phyloP scores from a whole-genome alignment of 1,139 yeast genomes.

The Maudiozyma humilis region DNA sequence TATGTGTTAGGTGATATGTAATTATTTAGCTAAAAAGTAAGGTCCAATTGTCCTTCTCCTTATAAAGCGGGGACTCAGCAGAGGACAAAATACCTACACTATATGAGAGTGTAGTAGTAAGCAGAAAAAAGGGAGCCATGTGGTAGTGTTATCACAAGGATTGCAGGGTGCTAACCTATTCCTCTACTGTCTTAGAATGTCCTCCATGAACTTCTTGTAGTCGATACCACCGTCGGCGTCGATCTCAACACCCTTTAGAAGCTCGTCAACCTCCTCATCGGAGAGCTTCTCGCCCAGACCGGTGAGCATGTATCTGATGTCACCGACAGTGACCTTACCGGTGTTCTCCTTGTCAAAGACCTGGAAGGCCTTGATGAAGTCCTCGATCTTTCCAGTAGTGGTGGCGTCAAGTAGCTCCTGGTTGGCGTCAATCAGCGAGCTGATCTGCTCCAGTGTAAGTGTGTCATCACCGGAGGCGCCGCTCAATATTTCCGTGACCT shows the following conservation, averaged over 20 bases:
- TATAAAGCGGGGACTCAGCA: no score
- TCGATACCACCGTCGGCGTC: conserved; percentile 93
- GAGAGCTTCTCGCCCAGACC: conserved; percentile 87
- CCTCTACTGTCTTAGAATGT: conserved; percentile 71
- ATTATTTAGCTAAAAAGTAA: no score
- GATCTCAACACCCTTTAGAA: conserved; percentile 88
- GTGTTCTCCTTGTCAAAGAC: conserved; percentile 94
- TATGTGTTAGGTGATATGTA: no score
- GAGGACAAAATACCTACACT: no score
- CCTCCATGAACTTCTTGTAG: conserved; percentile 89
- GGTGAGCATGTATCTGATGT: conserved; percentile 85
- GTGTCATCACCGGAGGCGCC: conserved; percentile 5
- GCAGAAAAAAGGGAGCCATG: no score
- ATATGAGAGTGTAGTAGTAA: no score
- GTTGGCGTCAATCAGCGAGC: conserved; percentile 20
- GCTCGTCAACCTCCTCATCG: conserved; percentile 89
- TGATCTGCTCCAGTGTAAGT: conserved; percentile 23
- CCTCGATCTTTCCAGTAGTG: conserved; percentile 45
- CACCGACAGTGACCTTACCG: conserved; percentile 96
- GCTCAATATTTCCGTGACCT: conserved; percentile 21
- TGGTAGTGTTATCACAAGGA: no score
- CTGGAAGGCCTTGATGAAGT: conserved; percentile 93
- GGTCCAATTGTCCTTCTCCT: no score
- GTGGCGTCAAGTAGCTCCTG: conserved; percentile 26
- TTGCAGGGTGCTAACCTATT: no score